Base-by-base conservation (phyloP, 768 basidiomycete species). In the Neoboletus magnificus region DNA sequence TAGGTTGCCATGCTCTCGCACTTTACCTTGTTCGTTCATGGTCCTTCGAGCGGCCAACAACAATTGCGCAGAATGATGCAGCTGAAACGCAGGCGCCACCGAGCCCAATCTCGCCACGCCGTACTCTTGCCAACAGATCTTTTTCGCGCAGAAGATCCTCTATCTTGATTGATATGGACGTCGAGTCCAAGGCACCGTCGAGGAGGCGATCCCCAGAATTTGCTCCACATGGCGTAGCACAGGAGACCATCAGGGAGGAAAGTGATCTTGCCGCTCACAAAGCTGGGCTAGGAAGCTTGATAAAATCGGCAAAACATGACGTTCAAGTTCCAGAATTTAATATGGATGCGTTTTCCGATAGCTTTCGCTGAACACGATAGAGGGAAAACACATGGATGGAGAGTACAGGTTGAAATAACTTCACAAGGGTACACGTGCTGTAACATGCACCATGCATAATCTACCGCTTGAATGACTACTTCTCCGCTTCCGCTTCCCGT, bases 1-100 rank as follows among this genome's bases (percentile, higher is more conserved):
- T 69, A 97, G 95, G 96, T 20, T 98, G 95, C 64, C 96, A 97
- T 68, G 82, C 82, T 7, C 76, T 99, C n/a, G 95, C 92, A 6
- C 79, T 99, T 36, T 86, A 93, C 67, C 84, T 99, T 18, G 86
- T 96, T 37, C 81, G 83, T 27, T 88, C 89, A 0, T 98, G 95
- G 95, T 88, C 91, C 1, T 98, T 97, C 68, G 89, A 89, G 50
- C 80, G 87, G 43, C 92, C 93, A 35, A 82, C 86, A 23, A 76
- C 77, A 44, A 60, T 63, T 15, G 57, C 62, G 22, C 70, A 52
- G 18, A 67, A 48, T 10, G 44, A 54, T 39, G 29, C 49, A 29
- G 53, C 35, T 35, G 48, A 42, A 42, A 44, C 33, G 47, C 58
- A 50, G 45, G 56, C 48, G 25, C 62, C 71, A n/a, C 76, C 81